Evolutionary conservation across 2,329 filamentous ascomycete species (phyloP).

Genomic region (Chalaropsis thielavioides): DNA sequence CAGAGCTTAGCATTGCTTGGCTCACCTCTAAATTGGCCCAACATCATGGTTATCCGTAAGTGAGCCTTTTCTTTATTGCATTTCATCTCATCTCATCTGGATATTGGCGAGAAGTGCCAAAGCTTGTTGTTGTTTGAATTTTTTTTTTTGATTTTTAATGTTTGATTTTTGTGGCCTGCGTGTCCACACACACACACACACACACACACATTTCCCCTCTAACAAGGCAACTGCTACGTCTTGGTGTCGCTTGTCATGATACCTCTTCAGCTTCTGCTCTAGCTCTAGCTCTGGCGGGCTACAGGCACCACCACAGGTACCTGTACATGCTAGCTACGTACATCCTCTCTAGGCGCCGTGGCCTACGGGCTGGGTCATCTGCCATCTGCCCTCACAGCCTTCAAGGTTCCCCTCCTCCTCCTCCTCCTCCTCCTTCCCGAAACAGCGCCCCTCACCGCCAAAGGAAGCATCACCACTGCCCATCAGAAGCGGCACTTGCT

Average conservation of each 20-base stretch:
- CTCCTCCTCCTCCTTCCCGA: neutral
- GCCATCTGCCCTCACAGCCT: neutral
- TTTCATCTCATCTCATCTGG: conserved; percentile 1
- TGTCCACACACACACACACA: neutral
- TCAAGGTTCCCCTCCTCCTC: neutral
- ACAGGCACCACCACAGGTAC: neutral
- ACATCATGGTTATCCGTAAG: conserved; percentile 5
- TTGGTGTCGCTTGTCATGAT: neutral
- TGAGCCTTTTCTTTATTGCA: neutral
- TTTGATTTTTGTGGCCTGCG: neutral
- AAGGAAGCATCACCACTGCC: neutral
- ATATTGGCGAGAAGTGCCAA: neutral
- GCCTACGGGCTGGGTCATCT: neutral
- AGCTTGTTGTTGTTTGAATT: neutral
- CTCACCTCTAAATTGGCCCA: conserved; percentile 3
- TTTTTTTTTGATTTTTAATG: neutral
- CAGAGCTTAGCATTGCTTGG: conserved; percentile 5
- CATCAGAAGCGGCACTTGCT: neutral
- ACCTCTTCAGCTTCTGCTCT: neutral
- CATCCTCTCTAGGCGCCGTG: neutral
- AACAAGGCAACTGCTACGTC: neutral
- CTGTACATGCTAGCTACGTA: neutral
- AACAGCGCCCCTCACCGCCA: neutral
- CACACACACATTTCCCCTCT: neutral
- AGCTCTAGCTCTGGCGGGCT: neutral